Evolutionary conservation across 306 rosid species (phyloP), one percentile per base, ranked within the genome.

Genomic region (Cicer chorassanicum): DNA sequence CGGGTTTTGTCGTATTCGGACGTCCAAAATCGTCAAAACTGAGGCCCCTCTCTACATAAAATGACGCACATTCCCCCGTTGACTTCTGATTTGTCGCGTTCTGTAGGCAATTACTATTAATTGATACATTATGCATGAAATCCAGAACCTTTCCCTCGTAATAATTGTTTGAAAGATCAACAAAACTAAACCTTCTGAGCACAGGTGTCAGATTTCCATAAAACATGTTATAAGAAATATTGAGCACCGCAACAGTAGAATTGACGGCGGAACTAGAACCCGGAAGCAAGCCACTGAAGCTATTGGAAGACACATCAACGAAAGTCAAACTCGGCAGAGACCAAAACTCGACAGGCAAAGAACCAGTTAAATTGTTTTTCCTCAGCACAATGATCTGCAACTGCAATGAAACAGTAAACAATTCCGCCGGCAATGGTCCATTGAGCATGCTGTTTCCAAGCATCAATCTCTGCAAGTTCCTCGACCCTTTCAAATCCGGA

Each of bases 81-180:
- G 78, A 80, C 83, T 84, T 90, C 85, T 94, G 98, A 43, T 79
- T 82, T 50, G 82, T 50, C 80, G 65, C 77, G 34, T 81, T 87
- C 74, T 74, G 97, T 49, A 94, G 91, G 80, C 98, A 94, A 60
- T 94, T 94, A 16, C 64, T 70, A 40, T 61, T 82, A 7, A 86
- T 72, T 65, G 95, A 88, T 46, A 74, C 79, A 76, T 92, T 85
- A 18, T 1, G 76, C 49, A 69, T 80, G 68, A 75, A 82, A 62
- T 79, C 83, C 62, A 86, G 84, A 80, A 88, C 81, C 57, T 60
- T 78, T 41, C 97, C 96, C 83, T 94, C 88, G 50, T 91, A 90
- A 72, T 87, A 94, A 82, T 94, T 94, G 78, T 72, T 83, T 2
- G 91, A 81, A 68, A 94, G 77, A 88, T 94, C 96, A 15, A 94